A percentile compares a stretch with the other conserved stretches of the same genome.
Evolutionary conservation across 768 basidiomycete genomes (phyloP).

Genomic region (Hydnum rufescens): DNA sequence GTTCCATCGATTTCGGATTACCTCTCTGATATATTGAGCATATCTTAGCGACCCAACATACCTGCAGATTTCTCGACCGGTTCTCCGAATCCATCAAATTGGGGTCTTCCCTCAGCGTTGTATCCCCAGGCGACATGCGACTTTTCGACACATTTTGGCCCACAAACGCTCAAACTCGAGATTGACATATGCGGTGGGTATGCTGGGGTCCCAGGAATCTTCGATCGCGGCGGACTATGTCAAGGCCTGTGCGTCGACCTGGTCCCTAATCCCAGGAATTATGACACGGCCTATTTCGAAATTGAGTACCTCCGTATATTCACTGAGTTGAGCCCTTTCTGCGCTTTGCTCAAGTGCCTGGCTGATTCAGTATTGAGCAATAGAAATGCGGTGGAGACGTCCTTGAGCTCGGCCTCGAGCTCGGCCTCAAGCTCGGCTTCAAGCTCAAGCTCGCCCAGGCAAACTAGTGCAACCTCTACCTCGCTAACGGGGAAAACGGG

Average conservation of each 20-base stretch:
- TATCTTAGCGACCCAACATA: neutral
- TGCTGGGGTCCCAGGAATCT: neutral
- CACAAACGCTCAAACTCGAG: neutral
- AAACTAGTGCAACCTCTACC: no score
- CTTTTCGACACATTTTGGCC: neutral
- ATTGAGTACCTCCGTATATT: slow-evolving; percentile 4
- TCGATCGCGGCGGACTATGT: neutral
- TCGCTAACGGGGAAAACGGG: no score
- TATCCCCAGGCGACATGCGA: neutral
- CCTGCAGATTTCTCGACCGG: neutral
- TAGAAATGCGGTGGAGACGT: no score
- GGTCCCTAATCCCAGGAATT: slow-evolving; percentile 4
- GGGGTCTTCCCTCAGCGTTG: neutral
- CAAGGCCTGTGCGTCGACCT: slow-evolving; percentile 6
- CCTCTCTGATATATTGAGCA: neutral
- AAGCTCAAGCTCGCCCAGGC: no score
- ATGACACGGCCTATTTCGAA: slow-evolving; percentile 9
- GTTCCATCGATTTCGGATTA: neutral
- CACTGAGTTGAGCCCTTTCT: neutral
- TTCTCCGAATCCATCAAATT: neutral
- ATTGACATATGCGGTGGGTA: slow-evolving; percentile 5
- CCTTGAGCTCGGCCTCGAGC: no score
- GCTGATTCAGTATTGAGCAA: no score
- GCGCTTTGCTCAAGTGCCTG: no score
- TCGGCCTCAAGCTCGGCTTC: no score